A percentile compares a stretch with the other conserved stretches of the same genome.
phyloP scores from a whole-genome alignment of 2,329 filamentous ascomycete species.

The Didymella arachidicola region DNA sequence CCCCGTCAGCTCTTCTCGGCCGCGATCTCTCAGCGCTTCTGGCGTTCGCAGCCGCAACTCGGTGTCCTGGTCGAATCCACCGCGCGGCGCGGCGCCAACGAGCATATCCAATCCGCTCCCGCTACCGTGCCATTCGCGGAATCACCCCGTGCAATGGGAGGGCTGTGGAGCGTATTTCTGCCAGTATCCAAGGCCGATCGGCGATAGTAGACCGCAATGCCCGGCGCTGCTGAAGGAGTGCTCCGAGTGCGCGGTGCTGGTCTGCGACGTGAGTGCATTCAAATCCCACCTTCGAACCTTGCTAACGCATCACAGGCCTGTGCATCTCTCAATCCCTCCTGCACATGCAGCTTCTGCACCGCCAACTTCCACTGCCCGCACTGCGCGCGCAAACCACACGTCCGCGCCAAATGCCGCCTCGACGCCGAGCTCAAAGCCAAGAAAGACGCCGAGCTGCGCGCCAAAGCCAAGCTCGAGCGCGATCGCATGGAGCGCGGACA shows the following conservation, averaged over 20 bases:
- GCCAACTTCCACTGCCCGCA: slow-evolving; percentile 51
- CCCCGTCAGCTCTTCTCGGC: slow-evolving; percentile 46
- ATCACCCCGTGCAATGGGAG: slow-evolving; percentile 54
- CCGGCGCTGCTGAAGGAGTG: slow-evolving; percentile 50
- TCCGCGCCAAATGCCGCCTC: slow-evolving; percentile 47
- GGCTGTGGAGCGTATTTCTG: slow-evolving; percentile 55
- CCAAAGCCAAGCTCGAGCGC: slow-evolving; percentile 39
- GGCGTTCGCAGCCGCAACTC: slow-evolving; percentile 47
- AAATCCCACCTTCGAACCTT: not conserved
- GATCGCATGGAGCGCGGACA: slow-evolving; percentile 46
- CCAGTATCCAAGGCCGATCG: slow-evolving; percentile 49
- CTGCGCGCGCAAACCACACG: slow-evolving; percentile 45
- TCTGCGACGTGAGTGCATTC: slow-evolving; percentile 51
- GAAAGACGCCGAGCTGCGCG: slow-evolving; percentile 41
- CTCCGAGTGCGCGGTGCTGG: slow-evolving; percentile 50
- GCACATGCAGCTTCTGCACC: slow-evolving; percentile 51
- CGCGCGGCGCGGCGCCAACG: slow-evolving; percentile 33
- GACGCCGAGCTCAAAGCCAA: slow-evolving; percentile 47
- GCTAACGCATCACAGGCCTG: slow-evolving; percentile 27
- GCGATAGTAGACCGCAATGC: slow-evolving; percentile 50
- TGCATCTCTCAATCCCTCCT: slow-evolving; percentile 39
- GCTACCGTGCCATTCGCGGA: slow-evolving; percentile 49
- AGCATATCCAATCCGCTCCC: slow-evolving; percentile 47
- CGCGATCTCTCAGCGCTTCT: slow-evolving; percentile 49
- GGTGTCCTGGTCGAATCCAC: slow-evolving; percentile 38